A percentile compares a stretch with the other conserved stretches of the same genome.
These are phyloP conservation scores for Panicum virgatum DNA, from an alignment of 202 grass and related monocot species.

Conservation along the genomic window DNA sequence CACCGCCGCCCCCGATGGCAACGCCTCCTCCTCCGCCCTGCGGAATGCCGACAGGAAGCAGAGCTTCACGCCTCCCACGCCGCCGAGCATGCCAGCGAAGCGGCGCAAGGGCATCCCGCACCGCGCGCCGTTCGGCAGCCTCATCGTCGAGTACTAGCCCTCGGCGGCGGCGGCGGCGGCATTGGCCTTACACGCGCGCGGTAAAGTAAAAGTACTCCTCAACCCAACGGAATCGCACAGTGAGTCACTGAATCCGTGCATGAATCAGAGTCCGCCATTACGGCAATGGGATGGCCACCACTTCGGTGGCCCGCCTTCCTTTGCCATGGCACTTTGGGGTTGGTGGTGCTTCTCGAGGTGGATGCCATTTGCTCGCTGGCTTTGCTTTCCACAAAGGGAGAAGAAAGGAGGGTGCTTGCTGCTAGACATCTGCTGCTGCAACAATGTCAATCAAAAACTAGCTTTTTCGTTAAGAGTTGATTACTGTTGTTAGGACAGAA, in stretches of 20 bases:
- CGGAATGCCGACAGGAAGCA: conserved; percentile 51
- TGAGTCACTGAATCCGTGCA: not conserved
- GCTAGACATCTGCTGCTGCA: no score
- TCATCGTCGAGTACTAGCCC: conserved; percentile 62
- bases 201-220: not conserved
- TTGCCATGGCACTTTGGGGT: conserved; percentile 36
- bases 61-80: conserved; percentile 68
- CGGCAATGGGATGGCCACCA: conserved; percentile 39
- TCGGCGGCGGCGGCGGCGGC: not conserved
- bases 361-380: conserved; percentile 52
- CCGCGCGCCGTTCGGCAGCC: conserved; percentile 79
- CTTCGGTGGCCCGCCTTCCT: conserved; percentile 39
- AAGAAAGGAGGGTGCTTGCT: conserved; percentile 5
- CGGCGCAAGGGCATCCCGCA: conserved; percentile 92
- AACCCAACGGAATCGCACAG: not conserved
- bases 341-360: conserved; percentile 61
- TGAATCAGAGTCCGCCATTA: conserved; percentile 14
- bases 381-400: conserved; percentile 42
- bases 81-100: conserved; percentile 48
- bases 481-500: conserved; percentile 40
- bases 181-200: not conserved
- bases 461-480: conserved; percentile 16
- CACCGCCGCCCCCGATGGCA: conserved; percentile 32
- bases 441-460: conserved; percentile 24
- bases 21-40: conserved; percentile 34